Conservation (phyloP, 192 early-diverging fungal species). For the Backusella tuberculispora region DNA sequence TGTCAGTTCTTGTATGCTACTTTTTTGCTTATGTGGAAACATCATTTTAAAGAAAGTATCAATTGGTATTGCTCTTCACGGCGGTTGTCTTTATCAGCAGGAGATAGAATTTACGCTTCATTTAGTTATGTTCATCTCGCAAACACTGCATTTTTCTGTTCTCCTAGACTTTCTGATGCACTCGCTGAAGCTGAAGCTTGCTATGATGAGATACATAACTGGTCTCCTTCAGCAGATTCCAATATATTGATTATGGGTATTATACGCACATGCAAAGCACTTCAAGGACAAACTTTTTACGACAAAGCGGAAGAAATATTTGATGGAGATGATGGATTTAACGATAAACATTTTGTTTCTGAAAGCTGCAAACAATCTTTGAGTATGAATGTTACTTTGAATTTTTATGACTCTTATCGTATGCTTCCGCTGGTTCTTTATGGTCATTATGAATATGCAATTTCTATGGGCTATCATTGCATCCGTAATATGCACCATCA, state of each 20-base stretch:
- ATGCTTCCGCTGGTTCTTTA: slow-evolving; percentile 39
- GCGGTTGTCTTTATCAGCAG: slow-evolving; percentile 19
- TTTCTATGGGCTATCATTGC: slow-evolving; percentile 23
- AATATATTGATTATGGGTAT: slow-evolving; percentile 33
- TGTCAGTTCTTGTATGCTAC: slow-evolving; percentile 23
- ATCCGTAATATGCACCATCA: slow-evolving; percentile 27
- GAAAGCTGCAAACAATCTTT: slow-evolving; percentile 30
- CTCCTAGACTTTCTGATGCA: slow-evolving; percentile 20
- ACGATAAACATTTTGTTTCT: slow-evolving; percentile 32
- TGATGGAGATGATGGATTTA: slow-evolving; percentile 42
- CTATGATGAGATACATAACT: slow-evolving; percentile 30
- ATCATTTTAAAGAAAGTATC: slow-evolving; percentile 27
- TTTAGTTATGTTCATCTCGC: slow-evolving; percentile 29
- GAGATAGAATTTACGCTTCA: slow-evolving; percentile 39
- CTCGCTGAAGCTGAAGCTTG: slow-evolving; percentile 28
- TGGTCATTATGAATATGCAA: slow-evolving; percentile 35
- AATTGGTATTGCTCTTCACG: not conserved
- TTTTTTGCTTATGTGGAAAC: slow-evolving; percentile 34
- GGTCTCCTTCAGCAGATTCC: slow-evolving; percentile 29
- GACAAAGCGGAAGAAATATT: slow-evolving; percentile 21
- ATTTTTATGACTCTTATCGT: slow-evolving; percentile 35
- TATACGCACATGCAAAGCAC: slow-evolving; percentile 33
- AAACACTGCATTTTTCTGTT: slow-evolving; percentile 9
- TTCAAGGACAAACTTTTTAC: slow-evolving; percentile 37
- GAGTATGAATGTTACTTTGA: slow-evolving; percentile 32